phyloP scores from a whole-genome alignment of 345 rosid species.

The Gossypium herbaceum region DNA sequence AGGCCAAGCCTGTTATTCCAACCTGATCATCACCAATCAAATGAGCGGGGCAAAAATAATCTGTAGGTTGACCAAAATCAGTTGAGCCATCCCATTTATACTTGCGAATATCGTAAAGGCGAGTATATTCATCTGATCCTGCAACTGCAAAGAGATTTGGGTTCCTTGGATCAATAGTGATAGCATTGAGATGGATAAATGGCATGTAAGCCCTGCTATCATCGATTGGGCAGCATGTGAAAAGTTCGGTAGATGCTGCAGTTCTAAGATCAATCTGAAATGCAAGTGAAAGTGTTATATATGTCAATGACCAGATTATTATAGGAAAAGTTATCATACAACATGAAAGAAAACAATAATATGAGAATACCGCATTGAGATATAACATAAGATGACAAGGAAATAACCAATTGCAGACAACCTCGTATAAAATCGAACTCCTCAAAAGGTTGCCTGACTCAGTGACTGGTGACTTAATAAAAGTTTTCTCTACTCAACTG shows the following conservation, averaged over 20 bases:
- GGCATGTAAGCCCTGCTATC: constrained; percentile 29
- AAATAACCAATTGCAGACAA: constrained; percentile 1
- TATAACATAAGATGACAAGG: background rate
- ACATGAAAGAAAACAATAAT: background rate
- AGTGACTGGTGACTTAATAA: background rate
- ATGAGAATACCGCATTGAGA: no score
- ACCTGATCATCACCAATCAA: constrained; percentile 51
- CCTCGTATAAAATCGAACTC: background rate
- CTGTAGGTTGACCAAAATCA: constrained; percentile 51
- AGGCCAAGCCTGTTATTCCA: constrained; percentile 89
- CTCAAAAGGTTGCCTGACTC: constrained; percentile 5
- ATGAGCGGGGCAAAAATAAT: constrained; percentile 71
- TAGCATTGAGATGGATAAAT: constrained; percentile 53
- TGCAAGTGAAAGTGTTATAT: constrained; percentile 18
- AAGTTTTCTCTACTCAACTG: background rate
- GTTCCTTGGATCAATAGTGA: constrained; percentile 78
- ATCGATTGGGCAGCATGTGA: constrained; percentile 50
- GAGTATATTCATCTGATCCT: constrained; percentile 75
- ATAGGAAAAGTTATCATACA: constrained; percentile 14
- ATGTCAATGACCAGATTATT: background rate
- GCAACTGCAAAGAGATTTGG: constrained; percentile 76
- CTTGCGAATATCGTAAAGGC: constrained; percentile 78
- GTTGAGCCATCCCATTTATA: constrained; percentile 49
- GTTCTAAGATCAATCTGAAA: constrained; percentile 90
- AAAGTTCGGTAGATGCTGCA: constrained; percentile 53